phyloP scores from a whole-genome alignment of 1,284 basidiomycete species.

The Boletus semigastroideus region DNA sequence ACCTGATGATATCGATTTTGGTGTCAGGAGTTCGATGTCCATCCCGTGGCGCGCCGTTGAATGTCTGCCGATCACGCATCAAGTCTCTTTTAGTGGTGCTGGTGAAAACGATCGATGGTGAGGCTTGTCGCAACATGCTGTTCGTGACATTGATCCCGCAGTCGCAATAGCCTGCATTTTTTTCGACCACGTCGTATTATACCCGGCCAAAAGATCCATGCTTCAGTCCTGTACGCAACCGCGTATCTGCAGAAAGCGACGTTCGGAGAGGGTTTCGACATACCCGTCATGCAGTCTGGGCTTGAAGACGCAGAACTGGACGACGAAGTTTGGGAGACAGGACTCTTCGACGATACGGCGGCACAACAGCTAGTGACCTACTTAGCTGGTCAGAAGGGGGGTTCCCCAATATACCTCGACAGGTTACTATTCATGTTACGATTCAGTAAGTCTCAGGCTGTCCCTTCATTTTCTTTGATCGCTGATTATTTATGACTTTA shows the following conservation, averaged over 20 bases:
- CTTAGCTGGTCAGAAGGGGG: too few relatives aligned
- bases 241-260: slow-evolving; percentile 24
- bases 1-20: slow-evolving; percentile 26
- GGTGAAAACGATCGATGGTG: slow-evolving; percentile 17
- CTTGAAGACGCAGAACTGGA: too few relatives aligned
- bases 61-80: slow-evolving; percentile 28
- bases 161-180: slow-evolving; percentile 19
- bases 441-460: too few relatives aligned
- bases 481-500: too few relatives aligned
- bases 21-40: slow-evolving; percentile 22
- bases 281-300: slow-evolving; percentile 10
- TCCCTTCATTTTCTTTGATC: neutral
- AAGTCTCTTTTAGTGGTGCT: slow-evolving; percentile 19
- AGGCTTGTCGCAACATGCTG: neutral
- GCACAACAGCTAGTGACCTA: too few relatives aligned
- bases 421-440: too few relatives aligned
- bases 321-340: too few relatives aligned
- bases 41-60: slow-evolving; percentile 24
- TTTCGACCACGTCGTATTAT: slow-evolving; percentile 26
- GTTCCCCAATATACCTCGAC: too few relatives aligned
- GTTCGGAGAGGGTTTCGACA: slow-evolving; percentile 27
- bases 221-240: slow-evolving; percentile 28
- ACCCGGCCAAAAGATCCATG: slow-evolving; percentile 32
- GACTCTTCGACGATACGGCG: too few relatives aligned
- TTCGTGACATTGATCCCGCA: neutral